Percentiles rank a stretch among this genome's conserved stretches.
These are phyloP conservation scores for Austroboletus rostrupii DNA, from an alignment of 1,284 basidiomycete species.

Conservation along the genomic window DNA sequence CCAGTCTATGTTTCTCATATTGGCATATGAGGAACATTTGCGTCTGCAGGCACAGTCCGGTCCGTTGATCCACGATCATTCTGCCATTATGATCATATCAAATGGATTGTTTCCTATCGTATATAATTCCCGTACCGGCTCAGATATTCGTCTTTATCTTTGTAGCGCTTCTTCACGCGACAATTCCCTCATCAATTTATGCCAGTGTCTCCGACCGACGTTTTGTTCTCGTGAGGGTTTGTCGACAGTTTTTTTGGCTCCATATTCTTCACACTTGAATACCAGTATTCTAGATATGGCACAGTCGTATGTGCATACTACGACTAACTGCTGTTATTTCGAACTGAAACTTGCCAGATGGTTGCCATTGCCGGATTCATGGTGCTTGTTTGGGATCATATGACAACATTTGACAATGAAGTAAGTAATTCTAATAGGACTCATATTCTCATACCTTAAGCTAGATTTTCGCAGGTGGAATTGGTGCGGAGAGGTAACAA, in stretches of 20 bases:
- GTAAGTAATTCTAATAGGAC: conserved; percentile 19
- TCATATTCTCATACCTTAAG: not conserved
- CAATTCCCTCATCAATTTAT: not conserved
- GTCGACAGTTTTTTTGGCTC: conserved; percentile 5
- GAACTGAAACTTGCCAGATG: conserved; percentile 27
- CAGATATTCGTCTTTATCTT: not conserved
- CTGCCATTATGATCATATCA: not conserved
- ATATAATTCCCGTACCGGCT: not conserved
- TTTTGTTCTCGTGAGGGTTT: not conserved
- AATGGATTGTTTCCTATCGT: not conserved
- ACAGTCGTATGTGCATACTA: conserved; percentile 13
- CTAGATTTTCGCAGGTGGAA: conserved; percentile 28
- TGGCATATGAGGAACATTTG: too few relatives aligned
- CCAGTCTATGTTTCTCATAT: too few relatives aligned
- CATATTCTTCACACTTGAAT: not conserved
- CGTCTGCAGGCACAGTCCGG: not conserved
- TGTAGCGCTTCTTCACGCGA: not conserved
- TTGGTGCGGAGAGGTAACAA: conserved; percentile 38
- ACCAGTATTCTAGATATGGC: conserved; percentile 1
- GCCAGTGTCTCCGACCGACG: not conserved
- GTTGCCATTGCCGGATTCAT: conserved; percentile 40
- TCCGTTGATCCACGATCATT: not conserved
- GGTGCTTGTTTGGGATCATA: conserved; percentile 45
- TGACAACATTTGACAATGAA: conserved; percentile 42
- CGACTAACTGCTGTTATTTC: not conserved